Evolutionary conservation across 208 protist species (phyloP).

Genomic region (Leishmania lainsoni): DNA sequence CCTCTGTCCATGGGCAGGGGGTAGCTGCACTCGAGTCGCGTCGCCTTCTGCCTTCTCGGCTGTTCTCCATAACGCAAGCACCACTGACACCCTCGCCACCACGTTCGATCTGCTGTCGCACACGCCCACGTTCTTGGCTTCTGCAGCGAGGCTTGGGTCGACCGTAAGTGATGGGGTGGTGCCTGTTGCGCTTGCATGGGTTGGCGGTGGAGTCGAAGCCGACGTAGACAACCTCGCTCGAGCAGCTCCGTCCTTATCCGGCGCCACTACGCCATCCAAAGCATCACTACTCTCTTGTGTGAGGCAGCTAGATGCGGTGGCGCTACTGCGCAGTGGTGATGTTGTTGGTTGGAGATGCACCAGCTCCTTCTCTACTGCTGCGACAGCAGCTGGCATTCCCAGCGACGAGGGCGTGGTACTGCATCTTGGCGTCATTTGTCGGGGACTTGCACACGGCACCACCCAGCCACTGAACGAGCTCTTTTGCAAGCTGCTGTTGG

Average conservation of each 20-base stretch:
- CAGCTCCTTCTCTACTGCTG: not conserved
- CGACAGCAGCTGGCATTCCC: no score
- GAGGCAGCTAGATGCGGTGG: constrained; percentile 17
- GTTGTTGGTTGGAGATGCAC: constrained; percentile 22
- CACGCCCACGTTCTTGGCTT: not conserved
- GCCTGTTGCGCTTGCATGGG: constrained; percentile 21
- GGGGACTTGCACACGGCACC: not conserved
- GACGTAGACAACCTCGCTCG: no score
- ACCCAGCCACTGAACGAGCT: not conserved
- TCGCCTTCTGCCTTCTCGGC: constrained; percentile 6
- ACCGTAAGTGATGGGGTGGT: constrained; percentile 3
- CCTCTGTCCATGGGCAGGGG: not conserved
- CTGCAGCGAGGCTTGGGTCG: not conserved
- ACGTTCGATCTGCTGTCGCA: constrained; percentile 19
- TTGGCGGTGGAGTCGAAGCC: not conserved
- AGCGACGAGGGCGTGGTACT: not conserved
- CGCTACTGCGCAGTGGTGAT: constrained; percentile 24
- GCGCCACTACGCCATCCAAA: not conserved
- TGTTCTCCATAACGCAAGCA: not conserved
- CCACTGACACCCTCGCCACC: constrained; percentile 8
- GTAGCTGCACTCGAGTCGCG: not conserved
- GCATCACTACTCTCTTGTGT: constrained; percentile 1
- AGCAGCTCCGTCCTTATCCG: not conserved
- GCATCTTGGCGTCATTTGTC: constrained; percentile 4
- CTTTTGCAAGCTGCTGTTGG: constrained; percentile 16